Percentiles rank a stretch among this genome's conserved stretches.
phyloP scores from a whole-genome alignment of 176 grass and related monocot species.

The Ensete glaucum region DNA sequence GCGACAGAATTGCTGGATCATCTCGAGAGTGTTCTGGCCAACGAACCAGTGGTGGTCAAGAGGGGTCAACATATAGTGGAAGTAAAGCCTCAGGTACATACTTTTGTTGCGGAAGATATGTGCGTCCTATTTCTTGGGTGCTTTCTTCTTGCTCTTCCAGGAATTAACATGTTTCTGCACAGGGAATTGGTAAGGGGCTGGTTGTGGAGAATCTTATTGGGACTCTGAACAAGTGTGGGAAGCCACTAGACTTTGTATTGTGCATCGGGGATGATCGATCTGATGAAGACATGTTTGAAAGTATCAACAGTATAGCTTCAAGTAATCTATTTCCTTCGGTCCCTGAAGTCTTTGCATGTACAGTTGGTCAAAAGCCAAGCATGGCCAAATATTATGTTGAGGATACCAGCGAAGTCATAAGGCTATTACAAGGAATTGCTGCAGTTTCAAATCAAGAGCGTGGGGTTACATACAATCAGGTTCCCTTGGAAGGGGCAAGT shows the following conservation, averaged over 20 bases:
- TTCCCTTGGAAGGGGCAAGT: constrained; percentile 41
- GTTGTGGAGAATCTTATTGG: constrained; percentile 64
- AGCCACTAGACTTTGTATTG: constrained; percentile 62
- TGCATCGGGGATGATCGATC: constrained; percentile 80
- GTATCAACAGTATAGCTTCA: constrained; percentile 40
- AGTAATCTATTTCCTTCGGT: constrained; percentile 24
- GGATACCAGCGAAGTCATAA: constrained; percentile 68
- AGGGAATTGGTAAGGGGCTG: constrained; percentile 81
- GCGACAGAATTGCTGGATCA: constrained; percentile 65
- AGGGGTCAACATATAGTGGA: constrained; percentile 84
- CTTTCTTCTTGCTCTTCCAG: constrained; percentile 3
- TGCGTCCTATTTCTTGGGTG: background rate
- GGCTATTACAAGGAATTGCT: constrained; percentile 46
- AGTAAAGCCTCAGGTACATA: constrained; percentile 83
- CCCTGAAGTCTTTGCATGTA: constrained; percentile 74
- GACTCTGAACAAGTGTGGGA: constrained; percentile 33
- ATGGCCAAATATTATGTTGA: constrained; percentile 88
- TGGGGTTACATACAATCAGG: constrained; percentile 10
- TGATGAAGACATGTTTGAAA: constrained; percentile 98
- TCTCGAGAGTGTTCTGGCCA: constrained; percentile 83
- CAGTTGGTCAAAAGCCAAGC: constrained; percentile 89
- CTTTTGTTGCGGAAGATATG: background rate
- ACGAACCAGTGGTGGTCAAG: constrained; percentile 87
- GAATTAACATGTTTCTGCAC: constrained; percentile 9
- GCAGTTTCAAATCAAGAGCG: constrained; percentile 13